Conservation (phyloP, 2,329 filamentous ascomycete species). For the Aureobasidium sp. region DNA sequence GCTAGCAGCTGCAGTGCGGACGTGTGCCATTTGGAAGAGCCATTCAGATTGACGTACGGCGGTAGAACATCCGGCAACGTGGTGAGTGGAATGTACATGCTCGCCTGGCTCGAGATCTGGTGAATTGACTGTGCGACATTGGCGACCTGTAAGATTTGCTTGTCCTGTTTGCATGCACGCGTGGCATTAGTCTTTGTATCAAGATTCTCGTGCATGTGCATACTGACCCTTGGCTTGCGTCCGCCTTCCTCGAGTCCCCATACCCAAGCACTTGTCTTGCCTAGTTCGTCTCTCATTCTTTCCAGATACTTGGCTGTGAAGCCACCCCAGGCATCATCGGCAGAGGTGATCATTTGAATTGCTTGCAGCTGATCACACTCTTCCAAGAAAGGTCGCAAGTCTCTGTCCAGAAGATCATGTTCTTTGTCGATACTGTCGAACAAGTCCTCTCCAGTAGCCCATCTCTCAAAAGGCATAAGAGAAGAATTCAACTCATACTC, state of each 20-base stretch:
- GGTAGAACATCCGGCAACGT: conserved; percentile 52
- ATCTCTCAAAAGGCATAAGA: conserved; percentile 75
- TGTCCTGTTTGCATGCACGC: conserved; percentile 40
- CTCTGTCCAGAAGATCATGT: conserved; percentile 81
- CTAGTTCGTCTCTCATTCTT: conserved; percentile 78
- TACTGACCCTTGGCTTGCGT: conserved; percentile 18
- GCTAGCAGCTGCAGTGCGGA: conserved; percentile 69
- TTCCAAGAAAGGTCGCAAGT: conserved; percentile 79
- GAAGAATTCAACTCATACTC: conserved; percentile 78
- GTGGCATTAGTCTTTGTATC: conserved; percentile 12
- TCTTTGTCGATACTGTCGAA: conserved; percentile 51
- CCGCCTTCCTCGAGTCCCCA: conserved; percentile 67
- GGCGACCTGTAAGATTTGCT: conserved; percentile 55
- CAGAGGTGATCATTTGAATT: conserved; percentile 55
- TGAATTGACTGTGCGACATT: conserved; percentile 69
- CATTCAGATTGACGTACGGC: conserved; percentile 50
- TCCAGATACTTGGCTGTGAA: conserved; percentile 44
- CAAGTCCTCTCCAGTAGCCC: conserved; percentile 63
- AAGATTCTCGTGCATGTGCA: conserved; percentile 12
- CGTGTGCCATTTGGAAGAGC: conserved; percentile 65
- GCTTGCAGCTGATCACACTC: conserved; percentile 91
- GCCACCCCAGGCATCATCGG: conserved; percentile 46
- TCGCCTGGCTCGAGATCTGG: conserved; percentile 61
- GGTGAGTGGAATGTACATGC: conserved; percentile 68
- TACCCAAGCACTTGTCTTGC: conserved; percentile 77